A percentile compares a stretch with the other conserved stretches of the same genome.
phyloP scores from a whole-genome alignment of 2,329 filamentous ascomycete species.

The Cladobotryum mycophilum region DNA sequence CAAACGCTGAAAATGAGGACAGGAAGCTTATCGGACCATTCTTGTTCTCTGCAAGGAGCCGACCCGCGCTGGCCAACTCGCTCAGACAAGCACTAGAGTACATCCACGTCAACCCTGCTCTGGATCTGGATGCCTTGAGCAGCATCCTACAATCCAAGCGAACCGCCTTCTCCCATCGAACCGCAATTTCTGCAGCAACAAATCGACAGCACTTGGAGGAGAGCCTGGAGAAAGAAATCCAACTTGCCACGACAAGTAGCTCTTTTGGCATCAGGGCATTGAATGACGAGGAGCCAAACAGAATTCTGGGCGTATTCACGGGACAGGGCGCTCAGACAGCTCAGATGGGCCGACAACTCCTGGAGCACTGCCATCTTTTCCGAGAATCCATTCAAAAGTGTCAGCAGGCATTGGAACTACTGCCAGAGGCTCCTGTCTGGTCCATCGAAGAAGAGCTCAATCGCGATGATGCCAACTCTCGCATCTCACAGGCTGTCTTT shows the following conservation, averaged over 20 bases:
- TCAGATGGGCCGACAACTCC: neutral
- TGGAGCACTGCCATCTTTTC: neutral
- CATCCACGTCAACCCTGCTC: too few species aligned
- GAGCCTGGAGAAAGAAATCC: too few species aligned
- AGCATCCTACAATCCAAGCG: too few species aligned
- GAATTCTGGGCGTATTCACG: conserved; percentile 4
- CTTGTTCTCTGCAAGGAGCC: neutral
- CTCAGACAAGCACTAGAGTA: neutral
- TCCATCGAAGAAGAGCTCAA: conserved; percentile 2
- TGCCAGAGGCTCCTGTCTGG: conserved; percentile 4
- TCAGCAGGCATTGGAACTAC: neutral
- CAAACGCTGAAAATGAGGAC: neutral
- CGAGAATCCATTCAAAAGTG: neutral
- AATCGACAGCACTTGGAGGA: too few species aligned
- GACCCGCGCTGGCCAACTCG: neutral
- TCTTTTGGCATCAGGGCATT: neutral
- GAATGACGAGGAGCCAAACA: neutral
- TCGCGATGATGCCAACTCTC: neutral
- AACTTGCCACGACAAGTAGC: neutral
- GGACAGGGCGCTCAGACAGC: conserved; percentile 5
- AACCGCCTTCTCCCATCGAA: too few species aligned
- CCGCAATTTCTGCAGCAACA: too few species aligned
- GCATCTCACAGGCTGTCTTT: conserved; percentile 17
- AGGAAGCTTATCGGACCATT: neutral
- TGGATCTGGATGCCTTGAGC: too few species aligned